These are phyloP conservation scores for Penicillium riverlandense DNA, from an alignment of 495 filamentous ascomycete genomes.

Conservation along the genomic window DNA sequence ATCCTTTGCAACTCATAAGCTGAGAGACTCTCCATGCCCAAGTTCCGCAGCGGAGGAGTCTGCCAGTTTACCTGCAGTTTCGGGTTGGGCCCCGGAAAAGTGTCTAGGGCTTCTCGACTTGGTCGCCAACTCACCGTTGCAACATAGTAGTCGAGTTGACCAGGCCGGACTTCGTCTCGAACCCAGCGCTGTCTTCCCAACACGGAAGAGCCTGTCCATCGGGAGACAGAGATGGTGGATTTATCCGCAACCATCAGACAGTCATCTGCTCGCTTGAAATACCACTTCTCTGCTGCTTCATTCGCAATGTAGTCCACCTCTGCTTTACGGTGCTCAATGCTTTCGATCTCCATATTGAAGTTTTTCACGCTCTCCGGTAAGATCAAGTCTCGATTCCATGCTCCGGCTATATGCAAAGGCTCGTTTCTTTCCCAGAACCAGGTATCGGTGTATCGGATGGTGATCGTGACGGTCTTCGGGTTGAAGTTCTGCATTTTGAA, in stretches of 20 bases:
- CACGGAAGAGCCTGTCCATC: constrained; percentile 22
- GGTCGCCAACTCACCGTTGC: constrained; percentile 14
- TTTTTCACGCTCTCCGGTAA: constrained; percentile 16
- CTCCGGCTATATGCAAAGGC: constrained; percentile 10
- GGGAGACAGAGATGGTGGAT: constrained; percentile 5
- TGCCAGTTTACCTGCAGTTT: background rate
- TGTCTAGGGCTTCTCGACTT: no score
- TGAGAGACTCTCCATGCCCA: background rate
- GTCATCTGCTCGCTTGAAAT: constrained; percentile 17
- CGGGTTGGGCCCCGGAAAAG: background rate
- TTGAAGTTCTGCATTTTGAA: constrained; percentile 9
- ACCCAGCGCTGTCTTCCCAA: constrained; percentile 13
- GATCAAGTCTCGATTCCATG: constrained; percentile 12
- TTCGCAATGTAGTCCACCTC: constrained; percentile 19
- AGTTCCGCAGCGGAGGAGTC: background rate
- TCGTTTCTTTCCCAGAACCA: constrained; percentile 19
- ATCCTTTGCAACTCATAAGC: background rate
- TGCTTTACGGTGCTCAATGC: constrained; percentile 12
- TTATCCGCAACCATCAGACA: constrained; percentile 4
- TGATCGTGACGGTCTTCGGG: constrained; percentile 15
- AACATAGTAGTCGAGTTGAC: constrained; percentile 23
- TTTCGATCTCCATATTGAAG: constrained; percentile 24
- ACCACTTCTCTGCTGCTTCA: constrained; percentile 14
- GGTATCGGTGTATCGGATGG: constrained; percentile 25
- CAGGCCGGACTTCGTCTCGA: constrained; percentile 17